Conservation (phyloP, 2,329 filamentous ascomycete species). For the Neonectria punicea region DNA sequence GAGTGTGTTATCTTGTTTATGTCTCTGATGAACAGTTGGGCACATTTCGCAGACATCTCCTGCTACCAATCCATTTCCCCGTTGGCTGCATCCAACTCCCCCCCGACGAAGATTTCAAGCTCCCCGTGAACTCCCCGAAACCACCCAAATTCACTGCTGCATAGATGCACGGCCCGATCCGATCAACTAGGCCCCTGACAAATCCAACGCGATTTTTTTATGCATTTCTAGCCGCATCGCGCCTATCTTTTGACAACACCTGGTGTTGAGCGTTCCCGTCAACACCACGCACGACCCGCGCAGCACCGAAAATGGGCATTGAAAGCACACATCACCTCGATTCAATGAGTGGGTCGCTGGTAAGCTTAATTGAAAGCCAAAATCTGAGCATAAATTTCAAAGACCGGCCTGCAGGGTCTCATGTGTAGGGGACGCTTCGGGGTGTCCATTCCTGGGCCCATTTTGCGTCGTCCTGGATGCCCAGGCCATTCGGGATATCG, state of each 20-base stretch:
- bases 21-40: background rate
- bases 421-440: slow-evolving; percentile 16
- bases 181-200: background rate
- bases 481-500: slow-evolving; percentile 17
- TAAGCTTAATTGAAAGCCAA: slow-evolving; percentile 28
- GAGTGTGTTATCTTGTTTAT: background rate
- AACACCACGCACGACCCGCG: slow-evolving; percentile 4
- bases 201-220: background rate
- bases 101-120: slow-evolving; percentile 1
- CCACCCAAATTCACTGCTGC: slow-evolving; percentile 6
- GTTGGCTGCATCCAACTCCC: background rate
- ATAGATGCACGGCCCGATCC: background rate
- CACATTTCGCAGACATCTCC: background rate
- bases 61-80: background rate
- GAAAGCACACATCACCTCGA: background rate
- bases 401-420: slow-evolving; percentile 12
- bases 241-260: background rate
- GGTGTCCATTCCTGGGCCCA: background rate
- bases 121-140: slow-evolving; percentile 25
- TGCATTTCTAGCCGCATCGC: background rate
- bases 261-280: background rate
- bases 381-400: slow-evolving; percentile 2
- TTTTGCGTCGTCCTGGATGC: slow-evolving; percentile 6
- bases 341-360: slow-evolving; percentile 6
- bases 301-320: background rate